Base-by-base conservation (phyloP, 371 early-diverging fungal genomes). In the Mucor velutinosus region DNA sequence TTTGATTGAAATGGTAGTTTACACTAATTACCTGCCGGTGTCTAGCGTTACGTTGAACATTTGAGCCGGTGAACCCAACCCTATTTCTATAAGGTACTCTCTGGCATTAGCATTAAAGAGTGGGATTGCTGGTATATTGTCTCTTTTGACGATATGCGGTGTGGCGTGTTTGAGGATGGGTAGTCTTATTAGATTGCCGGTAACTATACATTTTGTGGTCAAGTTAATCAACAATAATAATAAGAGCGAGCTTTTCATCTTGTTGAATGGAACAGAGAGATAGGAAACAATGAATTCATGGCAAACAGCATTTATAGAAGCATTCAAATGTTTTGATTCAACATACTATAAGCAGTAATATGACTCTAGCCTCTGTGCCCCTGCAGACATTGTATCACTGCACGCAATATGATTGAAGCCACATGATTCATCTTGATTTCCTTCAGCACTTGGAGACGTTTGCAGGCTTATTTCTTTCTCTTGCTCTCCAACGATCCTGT, bases 11-110 rank as follows among this genome's bases (percentile, higher is more conserved):
- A 29, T 29, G 3, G 4, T 29, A 29, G 55, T 32, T 17, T 15
- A 32, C 8, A 33, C 6, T 68, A 39, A n/a, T 39, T 73, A 80
- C 80, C 80, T 80, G 65, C 81, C 81, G 6, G 81, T 81, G 45
- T 81, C 81, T 47, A 81, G 39, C 11, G 76, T 76, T n/a, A 81
- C 64, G 33, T 73, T 72, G 41, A 81, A 78, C 17, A 49, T 49
- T 62, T 81, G 79, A 1, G 73, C 35, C 3, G 81, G 81, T 17
- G 77, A 78, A 8, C 81, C 81, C 25, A 78, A 70, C 15, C 60
- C 69, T 1, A 81, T 70, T 17, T 73, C 62, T 10, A 77, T 68
- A 0, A 76, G 51, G 35, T 77, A 81, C 49, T 76, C 73, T 61
- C 73, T 64, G 14, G 73, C 73, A 27, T 70, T 68, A 15, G 64